Base-by-base conservation (phyloP, 2,329 filamentous ascomycete genomes). In the Aureobasidium sp. region DNA sequence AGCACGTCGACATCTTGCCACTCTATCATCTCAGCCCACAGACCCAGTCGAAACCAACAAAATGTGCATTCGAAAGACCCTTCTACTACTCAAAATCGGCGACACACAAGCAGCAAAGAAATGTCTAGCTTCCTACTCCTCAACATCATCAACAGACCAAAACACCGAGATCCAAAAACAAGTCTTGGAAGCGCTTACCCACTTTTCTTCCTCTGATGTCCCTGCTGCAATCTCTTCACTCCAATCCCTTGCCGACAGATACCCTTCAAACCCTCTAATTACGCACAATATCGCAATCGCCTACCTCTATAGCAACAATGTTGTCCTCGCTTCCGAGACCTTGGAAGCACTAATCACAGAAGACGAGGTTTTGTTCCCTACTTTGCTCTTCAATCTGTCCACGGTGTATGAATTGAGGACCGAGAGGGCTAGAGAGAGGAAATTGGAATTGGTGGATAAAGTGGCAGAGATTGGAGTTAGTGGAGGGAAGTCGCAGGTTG, bases 321-420 rank as follows among this genome's bases (percentile, higher is more conserved):
- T 97, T 72, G 80, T 84, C 61, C 84, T 91, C 81, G 88, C 90
- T 0, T 84, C 84, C 15, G 74, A 78, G 14, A 74, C 89, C 0
- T 77, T 97, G 3, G 87, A 93, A 68, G 74, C 76, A 0, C 75
- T 95, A 12, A 83, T 85, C 0, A 45, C 27, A 19, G 44, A 58
- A 27, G 14, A 52, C 19, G 53, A 17, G 15, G 48, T 17, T 19
- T 31, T 60, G 33, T 97, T 93, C 62, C 86, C 89, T 65, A 89
- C 89, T 0, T 76, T 96, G 2, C 83, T 95, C 0, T 96, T 97
- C 75, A 97, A 97, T 71, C 75, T 99, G 14, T 85, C 87, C 12
- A 97, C 93, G 0, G 84, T 96, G 68, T 97, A 96, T 71, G 94
- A 97, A 74, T 81, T 97, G 8, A 94, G 89, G 71, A 92, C 89